phyloP scores from a whole-genome alignment of 306 rosid genomes.

The Vigna trinervia region DNA sequence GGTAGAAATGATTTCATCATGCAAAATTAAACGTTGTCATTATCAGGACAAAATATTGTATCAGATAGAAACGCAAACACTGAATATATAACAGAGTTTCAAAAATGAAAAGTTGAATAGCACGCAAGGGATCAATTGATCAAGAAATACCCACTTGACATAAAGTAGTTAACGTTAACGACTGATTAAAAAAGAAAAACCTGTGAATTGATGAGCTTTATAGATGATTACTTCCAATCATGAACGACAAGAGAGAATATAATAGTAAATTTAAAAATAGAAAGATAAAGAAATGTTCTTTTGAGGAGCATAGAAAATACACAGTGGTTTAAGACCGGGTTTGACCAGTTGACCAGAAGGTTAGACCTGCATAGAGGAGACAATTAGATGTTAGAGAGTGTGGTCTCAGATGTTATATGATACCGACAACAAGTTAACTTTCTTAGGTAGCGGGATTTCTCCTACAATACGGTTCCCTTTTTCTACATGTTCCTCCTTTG shows the following conservation, averaged over 20 bases:
- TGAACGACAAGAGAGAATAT: conserved; percentile 29
- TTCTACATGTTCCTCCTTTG: conserved; percentile 59
- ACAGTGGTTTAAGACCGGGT: conserved; percentile 46
- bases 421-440: conserved; percentile 63
- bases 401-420: conserved; percentile 54
- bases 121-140: conserved; percentile 44
- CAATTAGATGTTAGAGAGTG: conserved; percentile 81
- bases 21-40: too few species aligned
- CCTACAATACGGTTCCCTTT: conserved; percentile 44
- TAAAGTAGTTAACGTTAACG: conserved; percentile 20
- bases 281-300: conserved; percentile 42
- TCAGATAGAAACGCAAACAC: background rate
- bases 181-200: conserved; percentile 25
- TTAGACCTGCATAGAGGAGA: conserved; percentile 69
- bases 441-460: conserved; percentile 51
- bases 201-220: background rate
- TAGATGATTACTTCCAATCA: conserved; percentile 6
- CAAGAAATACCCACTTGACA: conserved; percentile 1
- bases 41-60: background rate
- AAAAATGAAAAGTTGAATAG: conserved; percentile 20
- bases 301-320: conserved; percentile 35
- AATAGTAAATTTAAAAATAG: conserved; percentile 32
- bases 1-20: too few species aligned
- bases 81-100: background rate
- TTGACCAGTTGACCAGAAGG: conserved; percentile 55